Evolutionary conservation across 1,139 yeast species (phyloP).

Genomic region (Wickerhamomyces sp.): DNA sequence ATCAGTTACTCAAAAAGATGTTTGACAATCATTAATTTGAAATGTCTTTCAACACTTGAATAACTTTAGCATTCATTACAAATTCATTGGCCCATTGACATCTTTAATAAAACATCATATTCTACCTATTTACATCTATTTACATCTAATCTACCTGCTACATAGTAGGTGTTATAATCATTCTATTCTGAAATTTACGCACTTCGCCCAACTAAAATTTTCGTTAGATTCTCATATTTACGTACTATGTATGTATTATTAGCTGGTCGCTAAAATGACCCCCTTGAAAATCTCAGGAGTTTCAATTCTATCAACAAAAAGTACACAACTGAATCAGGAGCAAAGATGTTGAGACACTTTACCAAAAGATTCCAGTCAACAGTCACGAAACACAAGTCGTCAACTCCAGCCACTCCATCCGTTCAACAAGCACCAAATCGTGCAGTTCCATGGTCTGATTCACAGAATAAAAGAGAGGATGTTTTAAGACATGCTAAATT

Average conservation of each 20-base stretch:
- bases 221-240: too few relatives aligned
- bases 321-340: background rate
- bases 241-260: too few relatives aligned
- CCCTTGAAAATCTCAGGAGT: too few relatives aligned
- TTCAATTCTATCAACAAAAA: background rate
- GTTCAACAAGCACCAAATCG: conserved; percentile 73
- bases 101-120: too few relatives aligned
- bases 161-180: too few relatives aligned
- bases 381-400: conserved; percentile 3
- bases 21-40: background rate
- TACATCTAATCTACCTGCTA: too few relatives aligned
- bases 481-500: conserved; percentile 65
- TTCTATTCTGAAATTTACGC: too few relatives aligned
- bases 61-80: too few relatives aligned
- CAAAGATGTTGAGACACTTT: background rate
- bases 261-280: too few relatives aligned
- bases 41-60: background rate
- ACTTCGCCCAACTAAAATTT: too few relatives aligned
- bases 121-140: too few relatives aligned
- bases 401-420: conserved; percentile 4
- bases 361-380: conserved; percentile 6
- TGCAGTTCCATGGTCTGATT: conserved; percentile 61
- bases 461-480: conserved; percentile 60
- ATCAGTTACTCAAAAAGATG: conserved; percentile 5
- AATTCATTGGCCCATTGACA: too few relatives aligned